Conservation (phyloP, 495 filamentous ascomycete species). For the Penicillium mononematosum region DNA sequence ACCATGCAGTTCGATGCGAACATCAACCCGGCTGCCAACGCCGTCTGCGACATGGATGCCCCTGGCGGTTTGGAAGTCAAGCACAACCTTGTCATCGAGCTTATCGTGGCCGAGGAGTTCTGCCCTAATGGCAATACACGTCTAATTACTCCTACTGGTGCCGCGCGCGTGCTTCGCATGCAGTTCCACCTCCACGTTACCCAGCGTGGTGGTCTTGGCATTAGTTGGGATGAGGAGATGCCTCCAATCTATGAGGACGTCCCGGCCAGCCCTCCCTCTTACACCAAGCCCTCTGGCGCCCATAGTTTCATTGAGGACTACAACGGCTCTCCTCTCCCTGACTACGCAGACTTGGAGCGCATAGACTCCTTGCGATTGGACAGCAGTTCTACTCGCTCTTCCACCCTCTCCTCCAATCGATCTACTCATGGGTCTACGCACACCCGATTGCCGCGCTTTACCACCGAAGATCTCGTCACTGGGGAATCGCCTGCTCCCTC, state of each 20-base stretch:
- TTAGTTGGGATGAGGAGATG: conserved; percentile 96
- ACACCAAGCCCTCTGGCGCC: conserved; percentile 49
- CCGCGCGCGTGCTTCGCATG: conserved; percentile 88
- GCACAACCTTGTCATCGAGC: conserved; percentile 85
- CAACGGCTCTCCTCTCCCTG: conserved; percentile 43
- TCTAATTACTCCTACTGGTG: conserved; percentile 80
- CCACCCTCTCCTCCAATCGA: conserved; percentile 33
- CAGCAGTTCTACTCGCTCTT: conserved; percentile 27
- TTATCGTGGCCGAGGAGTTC: conserved; percentile 93
- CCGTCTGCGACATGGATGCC: conserved; percentile 76
- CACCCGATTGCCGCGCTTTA: conserved; percentile 25
- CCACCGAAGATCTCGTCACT: conserved; percentile 25
- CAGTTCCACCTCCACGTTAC: conserved; percentile 82
- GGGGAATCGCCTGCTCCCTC: conserved; percentile 23
- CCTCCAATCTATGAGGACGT: conserved; percentile 96
- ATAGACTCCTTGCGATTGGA: conserved; percentile 45
- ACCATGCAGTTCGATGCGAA: conserved; percentile 78
- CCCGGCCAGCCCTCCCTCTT: conserved; percentile 79
- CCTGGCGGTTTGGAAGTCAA: conserved; percentile 74
- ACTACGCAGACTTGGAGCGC: conserved; percentile 46
- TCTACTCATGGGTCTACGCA: conserved; percentile 15
- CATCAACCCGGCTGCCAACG: conserved; percentile 59
- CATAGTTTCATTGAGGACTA: conserved; percentile 47
- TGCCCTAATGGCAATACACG: conserved; percentile 66
- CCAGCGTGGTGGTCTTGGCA: conserved; percentile 80